Base-by-base conservation (phyloP, 208 protist species). In the Crithidia mellificae region DNA sequence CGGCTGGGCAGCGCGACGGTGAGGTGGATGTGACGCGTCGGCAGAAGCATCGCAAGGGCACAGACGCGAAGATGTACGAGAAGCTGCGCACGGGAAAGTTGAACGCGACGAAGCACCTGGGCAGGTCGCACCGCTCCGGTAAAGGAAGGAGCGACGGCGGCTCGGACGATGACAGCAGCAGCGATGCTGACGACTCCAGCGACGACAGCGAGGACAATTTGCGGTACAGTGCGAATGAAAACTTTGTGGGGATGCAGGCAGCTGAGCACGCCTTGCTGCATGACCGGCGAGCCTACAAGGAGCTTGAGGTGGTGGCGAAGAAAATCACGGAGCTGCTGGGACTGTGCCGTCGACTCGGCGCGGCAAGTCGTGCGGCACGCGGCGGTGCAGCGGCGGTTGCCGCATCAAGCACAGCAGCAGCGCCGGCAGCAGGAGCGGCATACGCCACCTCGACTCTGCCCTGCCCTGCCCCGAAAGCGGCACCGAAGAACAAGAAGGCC, bases 211-310 rank as follows among this genome's bases (percentile, higher is more conserved):
- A 57, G n/a, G 67, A 83, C 8, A 70, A 66, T 6, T 38, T 77
- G 43, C 51, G 69, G 20, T 92, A 90, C 73, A 72, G 63, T 30
- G 44, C 55, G 12, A 74, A 58, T 6, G 82, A 85, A n/a, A 87
- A 90, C 65, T 94, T 95, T 49, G 85, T 86, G 46, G 90, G 90
- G 0, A 91, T 88, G 81, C 69, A 66, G 27, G 83, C 90, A 44
- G 87, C 84, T 2, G 78, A 88, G 69, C 62, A 71, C 30, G 61
- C 74, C 11, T 57, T 93, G 22, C 74, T 85, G 61, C 72, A 77
- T 6, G 85, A 80, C 30, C 53, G 65, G 41, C 73, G 81, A 19
- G 78, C 76, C 24, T 68, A 86, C 65, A 78, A 80, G 50, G 89
- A 92, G 72, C 68, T 93, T 6, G 52, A 77, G 49, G 78, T 83